phyloP scores from a whole-genome alignment of 2,329 filamentous ascomycete species.

The Talaromyces albobiverticillius region DNA sequence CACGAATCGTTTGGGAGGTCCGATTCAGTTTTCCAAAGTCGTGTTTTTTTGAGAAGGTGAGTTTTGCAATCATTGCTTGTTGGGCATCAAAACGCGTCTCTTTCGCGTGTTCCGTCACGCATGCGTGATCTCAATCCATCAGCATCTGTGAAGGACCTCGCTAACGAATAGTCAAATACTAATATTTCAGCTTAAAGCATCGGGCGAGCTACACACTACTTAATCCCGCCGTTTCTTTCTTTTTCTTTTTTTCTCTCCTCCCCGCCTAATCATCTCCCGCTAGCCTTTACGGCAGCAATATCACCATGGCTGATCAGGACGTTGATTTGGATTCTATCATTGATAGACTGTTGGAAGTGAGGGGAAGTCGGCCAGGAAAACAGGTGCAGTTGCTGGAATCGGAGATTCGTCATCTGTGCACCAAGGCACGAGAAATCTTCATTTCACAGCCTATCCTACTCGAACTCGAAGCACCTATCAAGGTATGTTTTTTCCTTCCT shows the following conservation, averaged over 20 bases:
- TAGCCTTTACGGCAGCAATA: conserved; percentile 36
- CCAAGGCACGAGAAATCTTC: conserved; percentile 98
- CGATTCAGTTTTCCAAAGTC: background rate
- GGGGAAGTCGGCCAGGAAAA: conserved; percentile 96
- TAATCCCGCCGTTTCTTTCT: conserved; percentile 14
- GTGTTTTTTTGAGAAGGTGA: background rate
- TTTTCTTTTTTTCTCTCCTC: conserved; percentile 27
- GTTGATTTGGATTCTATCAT: conserved; percentile 99
- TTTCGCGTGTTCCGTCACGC: background rate
- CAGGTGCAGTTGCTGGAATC: conserved; percentile 95
- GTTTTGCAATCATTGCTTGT: background rate
- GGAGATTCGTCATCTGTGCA: conserved; percentile 96
- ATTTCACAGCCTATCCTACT: conserved; percentile 98
- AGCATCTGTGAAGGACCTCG: background rate
- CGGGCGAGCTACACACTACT: background rate
- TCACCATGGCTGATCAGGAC: conserved; percentile 72
- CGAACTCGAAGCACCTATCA: conserved; percentile 97
- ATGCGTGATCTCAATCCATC: background rate
- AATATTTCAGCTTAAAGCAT: background rate
- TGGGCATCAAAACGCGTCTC: conserved; percentile 2
- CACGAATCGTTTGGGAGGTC: conserved; percentile 6
- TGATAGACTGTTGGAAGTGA: conserved; percentile 93
- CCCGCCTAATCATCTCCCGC: conserved; percentile 21
- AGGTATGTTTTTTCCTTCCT: conserved; percentile 60
- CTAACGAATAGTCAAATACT: background rate